phyloP scores from a whole-genome alignment of 2,329 filamentous ascomycete genomes.

The Tolypocladium paradoxum region DNA sequence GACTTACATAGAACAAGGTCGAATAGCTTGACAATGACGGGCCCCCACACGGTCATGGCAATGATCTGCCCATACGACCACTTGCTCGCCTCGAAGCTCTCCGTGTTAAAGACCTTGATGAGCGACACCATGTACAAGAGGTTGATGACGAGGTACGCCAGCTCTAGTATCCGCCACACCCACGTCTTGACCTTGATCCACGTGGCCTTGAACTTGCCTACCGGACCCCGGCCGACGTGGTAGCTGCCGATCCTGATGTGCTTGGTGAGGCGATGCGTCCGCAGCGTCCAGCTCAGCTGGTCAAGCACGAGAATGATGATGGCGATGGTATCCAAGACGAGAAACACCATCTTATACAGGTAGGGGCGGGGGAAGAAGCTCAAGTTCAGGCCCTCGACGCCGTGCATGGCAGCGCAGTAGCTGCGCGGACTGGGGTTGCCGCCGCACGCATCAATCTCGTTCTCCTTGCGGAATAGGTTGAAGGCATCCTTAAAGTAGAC shows the following conservation, averaged over 20 bases:
- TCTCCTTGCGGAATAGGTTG: slow-evolving; percentile 21
- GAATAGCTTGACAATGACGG: slow-evolving; percentile 28
- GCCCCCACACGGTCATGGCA: slow-evolving; percentile 27
- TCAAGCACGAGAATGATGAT: slow-evolving; percentile 22
- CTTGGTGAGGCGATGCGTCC: slow-evolving; percentile 21
- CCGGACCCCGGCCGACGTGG: slow-evolving; percentile 19
- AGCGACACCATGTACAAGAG: slow-evolving; percentile 27
- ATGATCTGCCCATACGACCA: slow-evolving; percentile 29
- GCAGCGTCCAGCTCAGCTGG: slow-evolving; percentile 25
- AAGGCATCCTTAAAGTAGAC: slow-evolving; percentile 23
- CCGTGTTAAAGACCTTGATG: slow-evolving; percentile 21
- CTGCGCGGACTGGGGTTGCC: slow-evolving; percentile 26
- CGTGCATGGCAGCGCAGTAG: slow-evolving; percentile 24
- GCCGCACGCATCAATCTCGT: slow-evolving; percentile 20
- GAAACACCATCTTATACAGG: slow-evolving; percentile 25
- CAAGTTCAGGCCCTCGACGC: slow-evolving; percentile 21
- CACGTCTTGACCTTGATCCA: slow-evolving; percentile 18
- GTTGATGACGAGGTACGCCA: slow-evolving; percentile 25
- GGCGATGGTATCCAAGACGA: slow-evolving; percentile 23
- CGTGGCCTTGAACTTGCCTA: slow-evolving; percentile 14
- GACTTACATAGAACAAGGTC: slow-evolving; percentile 25
- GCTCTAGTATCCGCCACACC: slow-evolving; percentile 24
- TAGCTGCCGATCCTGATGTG: slow-evolving; percentile 20
- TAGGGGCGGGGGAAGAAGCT: slow-evolving; percentile 27
- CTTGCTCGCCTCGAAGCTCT: slow-evolving; percentile 23